These are phyloP conservation scores for Malus orientalis DNA, from an alignment of 306 rosid species.

Conservation along the genomic window DNA sequence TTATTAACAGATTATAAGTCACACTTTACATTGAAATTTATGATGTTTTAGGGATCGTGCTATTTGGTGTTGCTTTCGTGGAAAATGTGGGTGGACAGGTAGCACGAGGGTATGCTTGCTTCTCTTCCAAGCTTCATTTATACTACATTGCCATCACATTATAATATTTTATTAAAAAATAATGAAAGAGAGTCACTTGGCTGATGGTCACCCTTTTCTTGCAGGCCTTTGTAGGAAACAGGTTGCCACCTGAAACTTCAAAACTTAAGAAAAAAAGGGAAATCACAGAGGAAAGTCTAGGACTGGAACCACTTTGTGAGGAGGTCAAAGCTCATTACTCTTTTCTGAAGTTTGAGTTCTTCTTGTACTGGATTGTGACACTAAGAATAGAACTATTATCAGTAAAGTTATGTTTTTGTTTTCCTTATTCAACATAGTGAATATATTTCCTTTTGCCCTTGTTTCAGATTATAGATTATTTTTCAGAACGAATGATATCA, in stretches of 20 bases:
- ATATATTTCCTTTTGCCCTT: constrained; percentile 13
- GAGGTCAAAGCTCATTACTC: constrained; percentile 36
- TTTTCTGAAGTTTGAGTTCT: not conserved
- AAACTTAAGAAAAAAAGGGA: constrained; percentile 40
- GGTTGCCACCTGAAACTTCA: constrained; percentile 12
- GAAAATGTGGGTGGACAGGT: constrained; percentile 87
- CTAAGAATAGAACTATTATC: not conserved
- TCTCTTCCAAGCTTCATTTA: not conserved
- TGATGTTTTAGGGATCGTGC: constrained; percentile 54
- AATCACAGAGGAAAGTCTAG: constrained; percentile 51
- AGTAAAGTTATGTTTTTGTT: constrained; percentile 4
- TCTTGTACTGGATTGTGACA: not conserved
- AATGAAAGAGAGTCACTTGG: constrained; percentile 2
- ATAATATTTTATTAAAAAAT: not conserved
- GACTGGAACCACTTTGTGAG: constrained; percentile 73
- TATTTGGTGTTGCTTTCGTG: constrained; percentile 74
- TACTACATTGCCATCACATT: not conserved
- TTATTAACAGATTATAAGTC: not conserved
- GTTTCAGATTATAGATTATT: constrained; percentile 66
- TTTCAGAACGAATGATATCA: constrained; percentile 68
- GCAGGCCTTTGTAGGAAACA: constrained; percentile 58
- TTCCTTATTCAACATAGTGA: constrained; percentile 14
- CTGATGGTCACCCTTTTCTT: constrained; percentile 14
- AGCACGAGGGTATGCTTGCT: constrained; percentile 46
- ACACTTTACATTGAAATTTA: constrained; percentile 9